Base-by-base conservation (phyloP, 2,329 filamentous ascomycete genomes). In the Fusarium vanettenii region DNA sequence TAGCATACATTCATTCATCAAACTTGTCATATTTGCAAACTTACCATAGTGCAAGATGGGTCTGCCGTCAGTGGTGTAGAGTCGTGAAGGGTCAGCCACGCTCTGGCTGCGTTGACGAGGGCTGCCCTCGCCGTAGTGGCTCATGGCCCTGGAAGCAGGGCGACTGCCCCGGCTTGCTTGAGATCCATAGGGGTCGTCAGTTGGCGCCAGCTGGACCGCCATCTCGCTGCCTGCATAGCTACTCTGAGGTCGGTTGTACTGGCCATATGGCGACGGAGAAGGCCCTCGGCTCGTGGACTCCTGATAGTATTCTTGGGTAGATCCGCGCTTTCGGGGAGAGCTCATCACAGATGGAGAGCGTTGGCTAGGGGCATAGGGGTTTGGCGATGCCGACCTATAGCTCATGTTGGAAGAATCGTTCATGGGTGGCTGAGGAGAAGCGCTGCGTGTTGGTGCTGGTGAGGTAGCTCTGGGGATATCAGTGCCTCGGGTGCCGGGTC, bases 21-120 rank as follows among this genome's bases (percentile, higher is more conserved):
- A 37, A 60, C 35, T 22, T 33, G 39, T 27, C 27, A 29, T 41
- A 20, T 3, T 68, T 52, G 18, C 67, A 59, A 64, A 89, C 95
- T 92, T 89, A 98, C 97, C 95, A 85, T 96, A 98, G 85, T 98
- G 95, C 80, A 98, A 82, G 80, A 98, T 96, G 39, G 94, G 92
- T 70, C 94, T 91, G 33, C 97, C 96, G 81, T 98, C 95, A 72
- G 91, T 90, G 6, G 94, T 98, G 78, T 94, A 95, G 78, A 95
- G 93, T 76, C 94, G 89, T n/a, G 92, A 91, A 29, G 90, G 88
- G 79, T 97, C 93, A n/a, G 93, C 95, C 69, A 97, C 88, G 79
- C 95, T 98, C 87, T 96, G 95, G 83, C 95, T 98, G 74, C 92
- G 86, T 74, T 89, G 87, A 70, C 89, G 84, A 73, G 81, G 85